A percentile compares a stretch with the other conserved stretches of the same genome.
Conservation (phyloP, 1,139 yeast species). For the Hanseniaspora uvarum region DNA sequence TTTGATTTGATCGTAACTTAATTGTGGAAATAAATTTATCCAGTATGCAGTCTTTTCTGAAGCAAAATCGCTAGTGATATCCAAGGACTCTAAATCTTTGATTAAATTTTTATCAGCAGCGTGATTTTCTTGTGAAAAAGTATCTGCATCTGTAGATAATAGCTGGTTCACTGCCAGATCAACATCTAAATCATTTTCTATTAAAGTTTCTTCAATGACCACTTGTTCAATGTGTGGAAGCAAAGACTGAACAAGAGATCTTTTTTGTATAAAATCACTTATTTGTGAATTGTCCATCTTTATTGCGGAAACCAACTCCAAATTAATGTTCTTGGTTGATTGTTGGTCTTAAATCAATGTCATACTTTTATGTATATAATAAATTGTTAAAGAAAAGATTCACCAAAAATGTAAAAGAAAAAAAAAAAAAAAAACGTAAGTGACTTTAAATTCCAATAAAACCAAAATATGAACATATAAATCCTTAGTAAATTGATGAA, state of each 20-base stretch:
- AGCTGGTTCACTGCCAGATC: conserved; percentile 26
- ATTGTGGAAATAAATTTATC: conserved; percentile 21
- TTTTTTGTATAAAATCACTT: not conserved
- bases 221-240: not conserved
- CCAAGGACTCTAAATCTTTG: not conserved
- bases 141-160: conserved; percentile 21
- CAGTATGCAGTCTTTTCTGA: conserved; percentile 12
- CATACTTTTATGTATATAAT: too few relatives aligned
- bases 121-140: not conserved
- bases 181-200: conserved; percentile 22
- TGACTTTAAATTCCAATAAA: too few relatives aligned
- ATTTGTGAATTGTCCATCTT: not conserved
- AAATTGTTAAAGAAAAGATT: too few relatives aligned
- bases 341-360: too few relatives aligned
- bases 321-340: too few relatives aligned
- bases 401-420: too few relatives aligned
- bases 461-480: too few relatives aligned
- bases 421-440: too few relatives aligned
- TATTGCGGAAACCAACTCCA: too few relatives aligned
- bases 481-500: too few relatives aligned
- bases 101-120: not conserved
- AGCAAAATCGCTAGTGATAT: not conserved
- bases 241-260: not conserved
- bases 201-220: not conserved
- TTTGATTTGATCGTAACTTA: conserved; percentile 17